Conservation (phyloP, 139 green algal genomes). For the Mesotaenium endlicherianum region DNA sequence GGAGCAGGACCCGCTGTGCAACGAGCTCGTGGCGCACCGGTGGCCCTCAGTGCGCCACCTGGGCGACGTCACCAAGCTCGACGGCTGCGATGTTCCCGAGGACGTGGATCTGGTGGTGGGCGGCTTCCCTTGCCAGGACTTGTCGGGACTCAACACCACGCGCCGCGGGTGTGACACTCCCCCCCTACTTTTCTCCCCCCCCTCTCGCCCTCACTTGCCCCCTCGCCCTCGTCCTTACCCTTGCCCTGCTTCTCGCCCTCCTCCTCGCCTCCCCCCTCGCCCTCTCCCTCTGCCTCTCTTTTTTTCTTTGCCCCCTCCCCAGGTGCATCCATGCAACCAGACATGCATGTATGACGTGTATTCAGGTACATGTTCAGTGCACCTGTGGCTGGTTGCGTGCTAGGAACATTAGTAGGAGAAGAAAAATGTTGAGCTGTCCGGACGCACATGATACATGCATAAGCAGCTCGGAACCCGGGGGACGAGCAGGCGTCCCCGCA, state of each 20-base stretch:
- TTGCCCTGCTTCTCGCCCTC: conserved; percentile 7
- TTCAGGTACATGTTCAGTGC: too few species aligned
- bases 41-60: conserved; percentile 16
- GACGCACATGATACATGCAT: too few species aligned
- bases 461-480: too few species aligned
- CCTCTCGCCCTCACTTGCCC: conserved; percentile 13
- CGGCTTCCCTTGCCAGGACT: conserved; percentile 39
- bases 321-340: not conserved
- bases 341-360: too few species aligned
- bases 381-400: too few species aligned
- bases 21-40: conserved; percentile 4
- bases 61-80: conserved; percentile 13
- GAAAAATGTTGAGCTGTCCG: too few species aligned
- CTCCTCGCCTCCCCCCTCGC: not conserved
- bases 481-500: too few species aligned
- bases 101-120: conserved; percentile 26
- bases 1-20: conserved; percentile 1
- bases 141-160: conserved; percentile 7
- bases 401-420: too few species aligned
- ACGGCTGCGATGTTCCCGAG: not conserved
- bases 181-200: not conserved
- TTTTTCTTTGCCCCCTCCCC: not conserved
- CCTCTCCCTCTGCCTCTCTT: conserved; percentile 20
- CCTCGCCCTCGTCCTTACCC: not conserved
- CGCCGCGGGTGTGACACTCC: conserved; percentile 6